Evolutionary conservation across 2,329 filamentous ascomycete species (phyloP).

Genomic region (Pyrenochaeta sp.): DNA sequence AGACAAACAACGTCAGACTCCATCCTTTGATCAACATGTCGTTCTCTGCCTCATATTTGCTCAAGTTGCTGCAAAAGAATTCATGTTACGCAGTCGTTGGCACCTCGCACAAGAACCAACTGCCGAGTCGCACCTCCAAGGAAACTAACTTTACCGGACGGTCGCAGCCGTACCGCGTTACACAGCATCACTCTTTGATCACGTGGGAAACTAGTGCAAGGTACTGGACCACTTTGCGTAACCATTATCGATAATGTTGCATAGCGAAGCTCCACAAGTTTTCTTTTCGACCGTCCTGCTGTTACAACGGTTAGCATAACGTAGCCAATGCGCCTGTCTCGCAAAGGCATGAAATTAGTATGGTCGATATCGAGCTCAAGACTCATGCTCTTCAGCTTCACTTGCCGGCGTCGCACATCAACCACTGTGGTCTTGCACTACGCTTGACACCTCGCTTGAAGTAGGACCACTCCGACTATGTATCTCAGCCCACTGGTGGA

Average conservation of each 20-base stretch:
- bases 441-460: slow-evolving; percentile 7
- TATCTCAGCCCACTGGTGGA: not conserved
- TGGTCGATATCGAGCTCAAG: not conserved
- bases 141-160: slow-evolving; percentile 7
- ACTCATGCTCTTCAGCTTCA: too few species aligned
- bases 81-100: not conserved
- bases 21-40: too few species aligned
- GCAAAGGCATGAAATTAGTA: too few species aligned
- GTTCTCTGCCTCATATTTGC: not conserved
- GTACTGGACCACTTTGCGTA: slow-evolving; percentile 11
- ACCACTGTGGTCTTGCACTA: slow-evolving; percentile 10
- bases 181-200: slow-evolving; percentile 19
- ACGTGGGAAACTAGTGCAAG: slow-evolving; percentile 18
- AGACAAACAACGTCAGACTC: too few species aligned
- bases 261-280: not conserved
- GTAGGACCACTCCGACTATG: slow-evolving; percentile 1
- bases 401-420: slow-evolving; percentile 15
- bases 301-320: too few species aligned
- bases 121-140: slow-evolving; percentile 1
- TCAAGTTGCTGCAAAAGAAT: not conserved
- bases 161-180: slow-evolving; percentile 18
- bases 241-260: not conserved
- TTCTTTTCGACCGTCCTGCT: too few species aligned
- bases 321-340: too few species aligned
- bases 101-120: not conserved